phyloP scores from a whole-genome alignment of 345 rosid genomes.

The Hypericum perforatum region DNA sequence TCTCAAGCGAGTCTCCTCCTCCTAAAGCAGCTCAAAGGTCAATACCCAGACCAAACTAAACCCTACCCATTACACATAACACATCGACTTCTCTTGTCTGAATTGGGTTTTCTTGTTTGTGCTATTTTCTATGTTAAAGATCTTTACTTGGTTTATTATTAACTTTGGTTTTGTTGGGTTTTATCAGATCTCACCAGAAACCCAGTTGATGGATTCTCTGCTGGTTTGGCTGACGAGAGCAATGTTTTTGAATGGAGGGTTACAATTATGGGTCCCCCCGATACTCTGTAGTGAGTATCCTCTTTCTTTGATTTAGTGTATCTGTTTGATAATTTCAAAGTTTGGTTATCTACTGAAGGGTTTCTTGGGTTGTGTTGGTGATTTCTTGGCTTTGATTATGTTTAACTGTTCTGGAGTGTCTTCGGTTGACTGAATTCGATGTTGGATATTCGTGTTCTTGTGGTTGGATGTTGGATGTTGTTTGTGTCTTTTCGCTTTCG shows the following conservation, averaged over 20 bases:
- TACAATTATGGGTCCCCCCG: constrained; percentile 91
- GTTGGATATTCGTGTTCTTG: no score
- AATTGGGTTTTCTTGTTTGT: no score
- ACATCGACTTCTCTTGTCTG: no score
- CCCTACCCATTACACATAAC: no score
- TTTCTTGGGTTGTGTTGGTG: background rate
- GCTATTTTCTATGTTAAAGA: no score
- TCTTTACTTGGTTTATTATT: no score
- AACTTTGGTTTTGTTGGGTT: constrained; percentile 5
- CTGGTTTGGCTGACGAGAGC: constrained; percentile 89
- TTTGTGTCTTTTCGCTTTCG: no score
- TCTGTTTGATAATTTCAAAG: background rate
- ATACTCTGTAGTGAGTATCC: constrained; percentile 66
- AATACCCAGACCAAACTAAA: no score
- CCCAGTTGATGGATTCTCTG: constrained; percentile 96
- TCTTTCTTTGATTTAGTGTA: background rate
- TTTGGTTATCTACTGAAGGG: background rate
- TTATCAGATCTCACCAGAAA: constrained; percentile 85
- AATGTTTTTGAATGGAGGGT: constrained; percentile 96
- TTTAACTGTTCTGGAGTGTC: background rate
- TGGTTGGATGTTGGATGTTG: no score
- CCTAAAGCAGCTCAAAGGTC: no score
- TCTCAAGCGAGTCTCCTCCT: no score
- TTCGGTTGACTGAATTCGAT: no score
- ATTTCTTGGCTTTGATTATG: background rate